phyloP scores from a whole-genome alignment of 2,329 filamentous ascomycete species.

The Neofusicoccum ribis region DNA sequence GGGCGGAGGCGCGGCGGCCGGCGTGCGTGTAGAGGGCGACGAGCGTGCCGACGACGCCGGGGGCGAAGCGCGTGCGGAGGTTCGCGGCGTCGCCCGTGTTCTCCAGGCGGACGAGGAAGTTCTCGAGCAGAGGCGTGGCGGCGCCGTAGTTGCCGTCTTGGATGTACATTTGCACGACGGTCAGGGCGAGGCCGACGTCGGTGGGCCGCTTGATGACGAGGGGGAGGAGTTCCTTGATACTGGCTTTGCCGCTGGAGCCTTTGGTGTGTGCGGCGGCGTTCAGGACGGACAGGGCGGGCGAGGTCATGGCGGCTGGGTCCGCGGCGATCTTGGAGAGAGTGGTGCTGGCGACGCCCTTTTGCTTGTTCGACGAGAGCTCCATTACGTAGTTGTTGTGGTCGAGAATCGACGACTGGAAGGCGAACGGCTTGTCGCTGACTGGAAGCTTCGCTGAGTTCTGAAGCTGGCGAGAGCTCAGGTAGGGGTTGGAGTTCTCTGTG shows the following conservation, averaged over 20 bases:
- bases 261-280: constrained; percentile 75
- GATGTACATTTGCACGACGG: constrained; percentile 79
- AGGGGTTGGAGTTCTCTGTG: constrained; percentile 61
- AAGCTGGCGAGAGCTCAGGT: constrained; percentile 63
- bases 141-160: constrained; percentile 68
- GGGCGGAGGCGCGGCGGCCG: constrained; percentile 70
- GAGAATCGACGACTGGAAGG: constrained; percentile 66
- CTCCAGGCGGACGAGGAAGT: constrained; percentile 72
- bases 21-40: constrained; percentile 78
- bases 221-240: constrained; percentile 68
- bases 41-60: constrained; percentile 77
- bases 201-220: constrained; percentile 72
- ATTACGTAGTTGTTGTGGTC: constrained; percentile 64
- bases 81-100: constrained; percentile 57
- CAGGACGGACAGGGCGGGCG: constrained; percentile 59
- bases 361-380: constrained; percentile 68
- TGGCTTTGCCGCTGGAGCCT: constrained; percentile 63
- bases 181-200: constrained; percentile 78
- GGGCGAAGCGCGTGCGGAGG: constrained; percentile 74
- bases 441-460: constrained; percentile 49
- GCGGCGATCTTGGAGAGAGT: constrained; percentile 46
- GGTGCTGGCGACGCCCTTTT: constrained; percentile 61
- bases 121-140: constrained; percentile 73
- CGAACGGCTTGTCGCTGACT: constrained; percentile 66
- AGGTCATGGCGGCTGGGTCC: constrained; percentile 42